A percentile compares a stretch with the other conserved stretches of the same genome.
Conservation (phyloP, 495 filamentous ascomycete species). For the Xanthoparmelia taractica region DNA sequence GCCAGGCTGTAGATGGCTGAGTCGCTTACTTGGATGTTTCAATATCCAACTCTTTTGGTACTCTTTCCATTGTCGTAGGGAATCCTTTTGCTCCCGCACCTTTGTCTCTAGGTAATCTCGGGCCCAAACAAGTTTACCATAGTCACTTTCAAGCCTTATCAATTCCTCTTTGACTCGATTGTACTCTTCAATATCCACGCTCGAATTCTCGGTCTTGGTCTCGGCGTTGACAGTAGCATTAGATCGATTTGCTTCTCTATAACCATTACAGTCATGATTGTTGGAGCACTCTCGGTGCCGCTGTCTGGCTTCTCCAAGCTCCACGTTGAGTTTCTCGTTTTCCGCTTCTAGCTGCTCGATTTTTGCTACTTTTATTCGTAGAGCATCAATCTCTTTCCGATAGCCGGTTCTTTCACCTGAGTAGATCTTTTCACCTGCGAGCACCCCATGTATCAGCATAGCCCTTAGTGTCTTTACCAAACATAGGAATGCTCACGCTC, state of each 20-base stretch:
- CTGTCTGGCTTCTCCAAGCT: constrained; percentile 21
- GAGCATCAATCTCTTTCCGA: constrained; percentile 27
- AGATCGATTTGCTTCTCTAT: background rate
- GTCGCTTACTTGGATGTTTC: constrained; percentile 10
- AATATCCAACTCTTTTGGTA: constrained; percentile 25
- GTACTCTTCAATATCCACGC: constrained; percentile 7
- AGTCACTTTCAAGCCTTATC: constrained; percentile 12
- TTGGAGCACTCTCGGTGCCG: background rate
- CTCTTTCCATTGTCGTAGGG: constrained; percentile 29
- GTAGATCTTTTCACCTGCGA: constrained; percentile 6
- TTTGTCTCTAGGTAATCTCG: constrained; percentile 22
- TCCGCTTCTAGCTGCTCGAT: constrained; percentile 19
- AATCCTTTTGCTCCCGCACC: constrained; percentile 21
- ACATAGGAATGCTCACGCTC: constrained; percentile 1
- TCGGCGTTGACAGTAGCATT: background rate
- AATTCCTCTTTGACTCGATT: constrained; percentile 11
- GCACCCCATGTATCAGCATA: constrained; percentile 1
- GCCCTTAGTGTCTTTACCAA: background rate
- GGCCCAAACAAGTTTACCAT: constrained; percentile 18
- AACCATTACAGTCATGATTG: background rate
- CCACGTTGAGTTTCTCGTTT: constrained; percentile 19
- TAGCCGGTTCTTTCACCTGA: constrained; percentile 16
- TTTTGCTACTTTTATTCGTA: constrained; percentile 24
- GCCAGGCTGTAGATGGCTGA: background rate
- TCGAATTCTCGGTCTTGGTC: background rate